A percentile compares a stretch with the other conserved stretches of the same genome.
phyloP scores from a whole-genome alignment of 169 alveolate species.

The Plasmodium berghei region DNA sequence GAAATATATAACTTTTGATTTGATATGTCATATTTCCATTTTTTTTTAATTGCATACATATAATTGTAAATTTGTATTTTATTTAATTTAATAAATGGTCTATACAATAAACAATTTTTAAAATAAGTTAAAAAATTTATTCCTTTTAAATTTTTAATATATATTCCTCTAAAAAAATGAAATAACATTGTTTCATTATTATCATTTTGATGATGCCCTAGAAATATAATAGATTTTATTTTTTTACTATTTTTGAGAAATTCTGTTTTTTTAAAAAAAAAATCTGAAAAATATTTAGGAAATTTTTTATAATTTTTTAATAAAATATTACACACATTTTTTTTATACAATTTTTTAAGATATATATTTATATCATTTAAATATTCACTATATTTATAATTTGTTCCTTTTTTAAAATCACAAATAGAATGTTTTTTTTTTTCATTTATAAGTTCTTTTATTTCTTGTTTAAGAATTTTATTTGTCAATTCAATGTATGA shows the following conservation, averaged over 20 bases:
- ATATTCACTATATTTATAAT: slow-evolving; percentile 25
- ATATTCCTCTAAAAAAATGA: slow-evolving; percentile 63
- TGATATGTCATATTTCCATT: slow-evolving; percentile 49
- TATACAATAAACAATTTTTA: slow-evolving; percentile 50
- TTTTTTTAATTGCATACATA: slow-evolving; percentile 28
- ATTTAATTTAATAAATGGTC: slow-evolving; percentile 57
- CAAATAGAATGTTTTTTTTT: neutral
- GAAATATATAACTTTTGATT: slow-evolving; percentile 21
- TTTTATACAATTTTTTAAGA: slow-evolving; percentile 17
- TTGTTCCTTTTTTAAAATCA: neutral
- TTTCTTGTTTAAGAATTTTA: slow-evolving; percentile 2
- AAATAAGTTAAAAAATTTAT: slow-evolving; percentile 22
- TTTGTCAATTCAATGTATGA: slow-evolving; percentile 10
- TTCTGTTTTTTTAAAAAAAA: neutral
- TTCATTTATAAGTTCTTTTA: neutral
- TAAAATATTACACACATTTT: slow-evolving; percentile 5
- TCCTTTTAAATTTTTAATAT: slow-evolving; percentile 52
- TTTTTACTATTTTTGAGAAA: neutral
- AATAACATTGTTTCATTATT: slow-evolving; percentile 55
- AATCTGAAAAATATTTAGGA: too few relatives aligned
- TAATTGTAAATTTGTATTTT: slow-evolving; percentile 28
- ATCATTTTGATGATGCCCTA: slow-evolving; percentile 67
- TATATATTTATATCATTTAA: slow-evolving; percentile 11
- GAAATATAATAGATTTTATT: slow-evolving; percentile 26
- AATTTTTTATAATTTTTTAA: neutral